Percentiles rank a stretch among this genome's conserved stretches.
Evolutionary conservation across 2,329 filamentous ascomycete genomes (phyloP).

Genomic region (Cladosporium phlei): DNA sequence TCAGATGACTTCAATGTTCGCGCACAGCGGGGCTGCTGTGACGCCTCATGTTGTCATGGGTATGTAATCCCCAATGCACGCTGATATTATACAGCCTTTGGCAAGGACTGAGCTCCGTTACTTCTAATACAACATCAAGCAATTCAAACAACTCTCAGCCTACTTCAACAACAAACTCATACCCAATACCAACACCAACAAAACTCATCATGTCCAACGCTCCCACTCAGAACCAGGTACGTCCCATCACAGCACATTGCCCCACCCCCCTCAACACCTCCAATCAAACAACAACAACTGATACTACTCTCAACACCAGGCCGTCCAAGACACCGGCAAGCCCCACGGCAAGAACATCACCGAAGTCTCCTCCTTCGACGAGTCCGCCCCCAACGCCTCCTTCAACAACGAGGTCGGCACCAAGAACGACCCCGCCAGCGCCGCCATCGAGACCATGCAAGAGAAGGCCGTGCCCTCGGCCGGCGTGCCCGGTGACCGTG

Average conservation of each 20-base stretch:
- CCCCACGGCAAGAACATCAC: constrained; percentile 49
- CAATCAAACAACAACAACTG: neutral
- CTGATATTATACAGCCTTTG: no score
- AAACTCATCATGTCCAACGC: constrained; percentile 6
- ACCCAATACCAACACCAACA: neutral
- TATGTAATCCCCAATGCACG: no score
- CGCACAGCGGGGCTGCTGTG: constrained; percentile 19
- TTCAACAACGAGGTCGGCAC: constrained; percentile 50
- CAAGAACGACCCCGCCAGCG: constrained; percentile 51
- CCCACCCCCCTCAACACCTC: neutral
- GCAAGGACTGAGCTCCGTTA: no score
- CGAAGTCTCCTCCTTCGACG: constrained; percentile 45
- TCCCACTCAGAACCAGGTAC: constrained; percentile 6
- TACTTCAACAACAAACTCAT: neutral
- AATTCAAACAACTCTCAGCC: neutral
- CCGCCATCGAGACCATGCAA: constrained; percentile 38
- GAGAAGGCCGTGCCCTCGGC: constrained; percentile 10
- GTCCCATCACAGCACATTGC: neutral
- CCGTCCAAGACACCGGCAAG: constrained; percentile 31
- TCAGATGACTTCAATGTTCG: no score
- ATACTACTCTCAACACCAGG: constrained; percentile 5
- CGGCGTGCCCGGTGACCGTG: constrained; percentile 7
- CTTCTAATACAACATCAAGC: neutral
- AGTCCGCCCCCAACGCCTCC: constrained; percentile 44
- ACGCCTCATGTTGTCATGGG: constrained; percentile 2